Evolutionary conservation across 2,329 filamentous ascomycete species (phyloP).

Genomic region (Chrysoporthe cubensis): DNA sequence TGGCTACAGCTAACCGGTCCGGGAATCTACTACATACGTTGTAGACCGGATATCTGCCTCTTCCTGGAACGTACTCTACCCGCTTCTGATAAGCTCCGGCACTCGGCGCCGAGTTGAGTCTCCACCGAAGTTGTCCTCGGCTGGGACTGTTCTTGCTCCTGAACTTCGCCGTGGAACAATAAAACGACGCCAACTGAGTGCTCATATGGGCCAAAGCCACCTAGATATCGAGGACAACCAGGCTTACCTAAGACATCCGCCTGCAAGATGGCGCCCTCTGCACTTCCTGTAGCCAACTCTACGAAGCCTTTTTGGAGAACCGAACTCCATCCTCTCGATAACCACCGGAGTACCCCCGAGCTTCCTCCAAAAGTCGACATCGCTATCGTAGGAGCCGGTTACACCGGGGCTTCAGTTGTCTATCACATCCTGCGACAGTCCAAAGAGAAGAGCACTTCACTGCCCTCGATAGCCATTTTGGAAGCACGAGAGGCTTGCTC

Average conservation of each 20-base stretch:
- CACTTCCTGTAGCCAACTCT: constrained; percentile 35
- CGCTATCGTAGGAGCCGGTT: constrained; percentile 52
- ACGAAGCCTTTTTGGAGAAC: constrained; percentile 48
- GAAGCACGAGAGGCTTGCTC: constrained; percentile 43
- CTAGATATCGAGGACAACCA: neutral
- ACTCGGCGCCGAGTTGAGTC: neutral
- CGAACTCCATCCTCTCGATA: constrained; percentile 44
- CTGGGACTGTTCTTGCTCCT: neutral
- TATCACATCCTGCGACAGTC: constrained; percentile 43
- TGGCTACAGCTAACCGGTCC: constrained; percentile 1
- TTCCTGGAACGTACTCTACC: constrained; percentile 8
- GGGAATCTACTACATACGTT: neutral
- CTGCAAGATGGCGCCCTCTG: constrained; percentile 24
- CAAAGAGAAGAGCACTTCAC: constrained; percentile 12
- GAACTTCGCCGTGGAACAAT: neutral
- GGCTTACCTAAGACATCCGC: neutral
- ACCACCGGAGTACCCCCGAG: constrained; percentile 42
- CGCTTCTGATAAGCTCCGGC: constrained; percentile 22
- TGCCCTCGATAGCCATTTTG: constrained; percentile 37
- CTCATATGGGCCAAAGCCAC: neutral
- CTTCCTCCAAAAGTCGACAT: constrained; percentile 48
- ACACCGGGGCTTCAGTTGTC: constrained; percentile 47
- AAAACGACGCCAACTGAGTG: neutral
- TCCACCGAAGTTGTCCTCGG: neutral
- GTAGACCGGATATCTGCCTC: neutral